Evolutionary conservation across 2,329 filamentous ascomycete species (phyloP).

Genomic region (Hymenoscyphus occultus): DNA sequence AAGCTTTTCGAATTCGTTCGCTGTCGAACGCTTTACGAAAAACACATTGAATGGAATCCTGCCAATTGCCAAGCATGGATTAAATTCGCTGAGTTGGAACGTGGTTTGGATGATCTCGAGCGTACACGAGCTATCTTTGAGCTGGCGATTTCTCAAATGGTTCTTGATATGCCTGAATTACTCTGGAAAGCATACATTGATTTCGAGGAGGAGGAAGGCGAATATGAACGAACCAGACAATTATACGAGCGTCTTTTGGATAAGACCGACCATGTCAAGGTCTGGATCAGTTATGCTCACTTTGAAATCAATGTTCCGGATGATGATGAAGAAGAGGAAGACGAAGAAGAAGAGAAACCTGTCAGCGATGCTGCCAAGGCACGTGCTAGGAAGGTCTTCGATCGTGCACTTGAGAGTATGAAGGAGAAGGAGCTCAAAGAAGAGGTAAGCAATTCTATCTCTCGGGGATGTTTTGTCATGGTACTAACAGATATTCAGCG

Average conservation of each 20-base stretch:
- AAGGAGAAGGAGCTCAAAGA: conserved; percentile 89
- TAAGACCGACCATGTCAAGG: conserved; percentile 98
- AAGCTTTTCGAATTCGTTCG: conserved; percentile 92
- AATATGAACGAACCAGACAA: conserved; percentile 76
- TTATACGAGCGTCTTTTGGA: conserved; percentile 88
- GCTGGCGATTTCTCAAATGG: conserved; percentile 76
- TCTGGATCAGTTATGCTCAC: conserved; percentile 98
- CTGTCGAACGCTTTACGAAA: conserved; percentile 88
- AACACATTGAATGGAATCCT: conserved; percentile 89
- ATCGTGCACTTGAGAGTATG: conserved; percentile 80
- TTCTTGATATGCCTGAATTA: conserved; percentile 94
- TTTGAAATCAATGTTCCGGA: conserved; percentile 96
- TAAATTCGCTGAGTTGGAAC: conserved; percentile 89
- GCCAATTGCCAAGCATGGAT: conserved; percentile 95
- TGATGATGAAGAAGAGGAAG: conserved; percentile 59
- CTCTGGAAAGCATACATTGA: conserved; percentile 99
- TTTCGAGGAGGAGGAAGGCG: conserved; percentile 93
- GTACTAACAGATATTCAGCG: conserved; percentile 49
- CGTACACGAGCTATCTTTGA: conserved; percentile 89
- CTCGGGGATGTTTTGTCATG: background rate
- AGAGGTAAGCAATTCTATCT: conserved; percentile 50
- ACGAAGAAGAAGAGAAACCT: conserved; percentile 54
- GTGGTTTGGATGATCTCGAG: conserved; percentile 84
- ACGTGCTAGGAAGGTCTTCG: conserved; percentile 79
- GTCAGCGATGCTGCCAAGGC: conserved; percentile 81